Evolutionary conservation across 495 filamentous ascomycete species (phyloP).

Genomic region (Halenospora varia): DNA sequence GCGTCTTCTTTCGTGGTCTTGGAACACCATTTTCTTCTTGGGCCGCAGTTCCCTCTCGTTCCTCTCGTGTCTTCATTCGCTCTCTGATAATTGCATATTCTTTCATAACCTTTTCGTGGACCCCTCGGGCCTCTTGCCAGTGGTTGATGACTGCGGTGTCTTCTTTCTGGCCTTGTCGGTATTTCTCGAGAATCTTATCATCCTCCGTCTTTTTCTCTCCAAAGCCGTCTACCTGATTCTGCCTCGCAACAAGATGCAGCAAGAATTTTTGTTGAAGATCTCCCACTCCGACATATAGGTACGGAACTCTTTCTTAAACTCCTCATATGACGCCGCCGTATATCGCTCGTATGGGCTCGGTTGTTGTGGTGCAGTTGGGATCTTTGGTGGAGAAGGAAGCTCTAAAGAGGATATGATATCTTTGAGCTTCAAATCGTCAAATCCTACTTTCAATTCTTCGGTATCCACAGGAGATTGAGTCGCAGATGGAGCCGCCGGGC

Average conservation of each 20-base stretch:
- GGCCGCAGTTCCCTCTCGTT: not conserved
- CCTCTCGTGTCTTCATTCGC: conserved; percentile 30
- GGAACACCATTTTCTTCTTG: not conserved
- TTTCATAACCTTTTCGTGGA: conserved; percentile 57
- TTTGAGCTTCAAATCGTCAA: conserved; percentile 62
- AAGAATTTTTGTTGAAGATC: conserved; percentile 60
- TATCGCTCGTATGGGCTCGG: conserved; percentile 33
- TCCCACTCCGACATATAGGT: conserved; percentile 69
- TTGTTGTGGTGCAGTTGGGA: conserved; percentile 38
- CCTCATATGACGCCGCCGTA: conserved; percentile 45
- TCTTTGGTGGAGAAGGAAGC: conserved; percentile 61
- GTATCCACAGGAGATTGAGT: conserved; percentile 29
- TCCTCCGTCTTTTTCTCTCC: conserved; percentile 51
- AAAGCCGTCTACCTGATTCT: conserved; percentile 47
- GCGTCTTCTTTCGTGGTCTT: conserved; percentile 17
- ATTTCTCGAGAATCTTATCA: conserved; percentile 44
- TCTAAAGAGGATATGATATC: conserved; percentile 61
- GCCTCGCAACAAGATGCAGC: conserved; percentile 61
- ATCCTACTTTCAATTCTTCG: conserved; percentile 46
- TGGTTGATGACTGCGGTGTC: conserved; percentile 57
- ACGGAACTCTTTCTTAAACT: conserved; percentile 59
- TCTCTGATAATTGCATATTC: conserved; percentile 56
- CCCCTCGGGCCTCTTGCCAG: conserved; percentile 62
- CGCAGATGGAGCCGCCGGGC: conserved; percentile 6
- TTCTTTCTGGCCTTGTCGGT: conserved; percentile 57